Evolutionary conservation across 2,329 filamentous ascomycete genomes (phyloP).

Genomic region (Juglanconis sp.): DNA sequence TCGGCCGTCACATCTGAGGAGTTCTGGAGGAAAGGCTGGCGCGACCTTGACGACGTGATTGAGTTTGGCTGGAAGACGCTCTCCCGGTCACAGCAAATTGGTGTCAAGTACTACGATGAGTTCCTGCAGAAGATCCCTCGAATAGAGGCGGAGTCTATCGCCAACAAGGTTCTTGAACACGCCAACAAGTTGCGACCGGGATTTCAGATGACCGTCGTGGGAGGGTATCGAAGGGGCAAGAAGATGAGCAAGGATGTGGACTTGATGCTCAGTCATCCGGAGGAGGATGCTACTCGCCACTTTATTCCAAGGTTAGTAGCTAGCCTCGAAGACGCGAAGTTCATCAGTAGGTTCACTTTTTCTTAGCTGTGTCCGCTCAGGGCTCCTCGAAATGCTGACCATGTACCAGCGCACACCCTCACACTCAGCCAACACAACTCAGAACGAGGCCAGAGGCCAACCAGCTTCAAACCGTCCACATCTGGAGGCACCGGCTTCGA

Average conservation of each 20-base stretch:
- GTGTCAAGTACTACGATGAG: conserved; percentile 90
- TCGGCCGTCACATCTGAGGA: conserved; percentile 75
- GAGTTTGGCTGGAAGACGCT: conserved; percentile 76
- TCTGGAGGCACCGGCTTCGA: conserved; percentile 68
- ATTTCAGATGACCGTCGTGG: conserved; percentile 63
- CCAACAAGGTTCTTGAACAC: conserved; percentile 58
- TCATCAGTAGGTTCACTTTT: conserved; percentile 52
- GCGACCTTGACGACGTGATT: conserved; percentile 80
- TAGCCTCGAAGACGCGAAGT: conserved; percentile 63
- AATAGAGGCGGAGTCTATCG: conserved; percentile 69
- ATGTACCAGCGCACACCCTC: not conserved
- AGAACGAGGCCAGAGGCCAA: conserved; percentile 63
- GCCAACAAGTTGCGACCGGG: conserved; percentile 60
- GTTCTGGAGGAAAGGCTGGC: conserved; percentile 79
- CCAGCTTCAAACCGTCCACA: conserved; percentile 43
- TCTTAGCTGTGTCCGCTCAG: too few relatives aligned
- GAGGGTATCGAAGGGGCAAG: conserved; percentile 80
- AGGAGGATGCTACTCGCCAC: conserved; percentile 64
- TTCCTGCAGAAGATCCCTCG: conserved; percentile 70
- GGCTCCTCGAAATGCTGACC: not conserved
- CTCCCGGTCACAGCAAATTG: conserved; percentile 83
- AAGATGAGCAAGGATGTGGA: conserved; percentile 76
- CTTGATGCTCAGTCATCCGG: conserved; percentile 75
- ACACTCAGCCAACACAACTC: conserved; percentile 64
- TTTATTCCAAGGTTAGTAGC: conserved; percentile 70